Conservation (phyloP, 176 grass and related monocot species). For the Avena eriantha region DNA sequence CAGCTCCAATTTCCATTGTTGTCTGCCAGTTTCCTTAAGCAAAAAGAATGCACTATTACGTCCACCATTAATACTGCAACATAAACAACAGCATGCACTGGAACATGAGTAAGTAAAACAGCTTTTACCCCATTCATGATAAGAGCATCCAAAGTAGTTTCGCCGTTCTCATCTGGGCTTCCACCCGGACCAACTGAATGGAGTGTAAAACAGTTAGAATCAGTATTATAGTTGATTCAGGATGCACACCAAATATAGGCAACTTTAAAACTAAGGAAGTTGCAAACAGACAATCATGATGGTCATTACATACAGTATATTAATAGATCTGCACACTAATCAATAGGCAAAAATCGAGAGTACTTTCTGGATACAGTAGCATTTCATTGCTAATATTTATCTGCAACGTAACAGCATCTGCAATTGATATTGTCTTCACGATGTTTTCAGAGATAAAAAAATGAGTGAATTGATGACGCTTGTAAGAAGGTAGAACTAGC, state of each 20-base stretch:
- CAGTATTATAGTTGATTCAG: slow-evolving; percentile 5
- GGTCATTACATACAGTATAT: not conserved
- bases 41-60: slow-evolving; percentile 37
- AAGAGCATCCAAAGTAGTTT: slow-evolving; percentile 98
- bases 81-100: slow-evolving; percentile 1
- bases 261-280: not conserved
- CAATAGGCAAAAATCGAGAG: not conserved
- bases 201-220: slow-evolving; percentile 17
- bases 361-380: not conserved
- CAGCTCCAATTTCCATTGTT: slow-evolving; percentile 94
- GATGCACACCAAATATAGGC: not conserved
- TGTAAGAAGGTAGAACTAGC: not conserved
- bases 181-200: slow-evolving; percentile 85
- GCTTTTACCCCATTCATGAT: slow-evolving; percentile 93
- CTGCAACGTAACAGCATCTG: not conserved
- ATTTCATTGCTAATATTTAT: slow-evolving; percentile 7
- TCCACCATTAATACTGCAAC: slow-evolving; percentile 37
- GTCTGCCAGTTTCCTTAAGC: slow-evolving; percentile 62
- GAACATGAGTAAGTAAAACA: slow-evolving; percentile 22
- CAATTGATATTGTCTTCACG: not conserved
- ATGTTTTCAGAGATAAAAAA: not conserved
- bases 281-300: not conserved
- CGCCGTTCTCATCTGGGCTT: slow-evolving; percentile 88
- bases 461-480: not conserved
- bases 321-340: not conserved